Base-by-base conservation (phyloP, 1,284 basidiomycete species). In the Trichosporon sp. region DNA sequence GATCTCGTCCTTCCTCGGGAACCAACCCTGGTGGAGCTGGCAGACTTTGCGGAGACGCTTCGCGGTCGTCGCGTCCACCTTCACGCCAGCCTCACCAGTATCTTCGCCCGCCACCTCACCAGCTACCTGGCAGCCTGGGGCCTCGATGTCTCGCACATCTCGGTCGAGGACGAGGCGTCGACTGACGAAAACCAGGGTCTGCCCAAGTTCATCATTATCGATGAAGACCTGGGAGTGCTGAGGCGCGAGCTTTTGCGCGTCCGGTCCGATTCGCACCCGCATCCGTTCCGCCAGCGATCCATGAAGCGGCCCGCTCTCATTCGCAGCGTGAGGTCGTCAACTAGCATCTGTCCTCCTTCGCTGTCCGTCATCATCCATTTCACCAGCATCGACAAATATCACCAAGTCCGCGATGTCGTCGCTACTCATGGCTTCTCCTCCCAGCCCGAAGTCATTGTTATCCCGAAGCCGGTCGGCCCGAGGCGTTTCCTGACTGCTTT, bases 61-160 rank as follows among this genome's bases (percentile, higher is more conserved):
- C 88, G 89, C 72, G 92, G 92, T 5, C 92, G 90, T 80, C 91
- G 88, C 75, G 92, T 91, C 0, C 88, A 87, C 0, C 84, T 98
- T 18, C 91, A 95, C 76, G 92, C 95, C 6, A 90, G 88, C 75
- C 87, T 91, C 13, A 88, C 88, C 69, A 92, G 92, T 56, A 88
- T 90, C 0, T 98, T 97, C 77, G 93, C 93, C 0, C 90, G 92
- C 64, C 92, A 95, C 80, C 85, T 98, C 29, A 93, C 93, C 38
- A 91, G 90, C 74, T 95, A 95, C 81, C 87, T 97, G 68, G 92
- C 91, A n/a, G 88, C 91, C 3, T 97, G 95, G 94, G 93, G 93
- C 18, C 87, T 97, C 87, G 92, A 96, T 76, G 90, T 97, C 58
- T 90, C 88, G 65, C 92, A 93, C 81, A 86, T 93, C 42, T 89